phyloP scores from a whole-genome alignment of 2,329 filamentous ascomycete genomes.

The Cordyceps pruinosa region DNA sequence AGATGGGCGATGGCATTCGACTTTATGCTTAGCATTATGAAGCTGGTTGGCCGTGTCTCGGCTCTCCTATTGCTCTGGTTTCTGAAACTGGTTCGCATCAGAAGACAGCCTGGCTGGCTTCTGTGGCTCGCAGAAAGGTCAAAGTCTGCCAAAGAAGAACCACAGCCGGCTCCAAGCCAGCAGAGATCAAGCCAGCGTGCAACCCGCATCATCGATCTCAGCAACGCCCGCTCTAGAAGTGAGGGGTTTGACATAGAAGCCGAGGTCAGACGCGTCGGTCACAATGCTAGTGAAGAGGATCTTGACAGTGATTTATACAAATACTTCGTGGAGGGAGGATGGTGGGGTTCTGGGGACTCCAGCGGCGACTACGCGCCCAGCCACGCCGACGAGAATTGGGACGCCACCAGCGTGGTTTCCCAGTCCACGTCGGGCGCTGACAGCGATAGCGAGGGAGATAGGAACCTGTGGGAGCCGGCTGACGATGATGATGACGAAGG shows the following conservation, averaged over 20 bases:
- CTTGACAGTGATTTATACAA: conserved; percentile 70
- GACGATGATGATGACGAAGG: conserved; percentile 45
- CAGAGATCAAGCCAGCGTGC: conserved; percentile 11
- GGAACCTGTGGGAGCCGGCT: conserved; percentile 24
- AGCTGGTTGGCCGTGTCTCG: conserved; percentile 26
- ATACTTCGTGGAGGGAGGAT: conserved; percentile 78
- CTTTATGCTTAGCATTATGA: conserved; percentile 68
- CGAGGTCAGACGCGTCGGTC: conserved; percentile 58
- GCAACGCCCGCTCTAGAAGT: conserved; percentile 47
- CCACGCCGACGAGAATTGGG: conserved; percentile 49
- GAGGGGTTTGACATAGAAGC: conserved; percentile 72
- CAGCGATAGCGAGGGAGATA: conserved; percentile 25
- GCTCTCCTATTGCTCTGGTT: conserved; percentile 46
- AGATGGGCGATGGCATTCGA: conserved; percentile 71
- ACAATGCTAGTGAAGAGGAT: conserved; percentile 49
- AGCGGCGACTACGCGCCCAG: conserved; percentile 69
- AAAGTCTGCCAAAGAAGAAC: conserved; percentile 20
- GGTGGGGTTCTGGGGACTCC: conserved; percentile 75
- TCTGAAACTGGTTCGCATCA: conserved; percentile 39
- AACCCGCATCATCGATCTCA: conserved; percentile 1
- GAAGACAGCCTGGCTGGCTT: conserved; percentile 43
- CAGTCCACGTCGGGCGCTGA: conserved; percentile 24
- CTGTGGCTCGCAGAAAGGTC: conserved; percentile 42
- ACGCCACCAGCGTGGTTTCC: conserved; percentile 77
- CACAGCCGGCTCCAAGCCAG: conserved; percentile 10